Percentiles rank a stretch among this genome's conserved stretches.
phyloP scores from a whole-genome alignment of 108 stramenopile species.

The Pseudonitzschia multistriata region DNA sequence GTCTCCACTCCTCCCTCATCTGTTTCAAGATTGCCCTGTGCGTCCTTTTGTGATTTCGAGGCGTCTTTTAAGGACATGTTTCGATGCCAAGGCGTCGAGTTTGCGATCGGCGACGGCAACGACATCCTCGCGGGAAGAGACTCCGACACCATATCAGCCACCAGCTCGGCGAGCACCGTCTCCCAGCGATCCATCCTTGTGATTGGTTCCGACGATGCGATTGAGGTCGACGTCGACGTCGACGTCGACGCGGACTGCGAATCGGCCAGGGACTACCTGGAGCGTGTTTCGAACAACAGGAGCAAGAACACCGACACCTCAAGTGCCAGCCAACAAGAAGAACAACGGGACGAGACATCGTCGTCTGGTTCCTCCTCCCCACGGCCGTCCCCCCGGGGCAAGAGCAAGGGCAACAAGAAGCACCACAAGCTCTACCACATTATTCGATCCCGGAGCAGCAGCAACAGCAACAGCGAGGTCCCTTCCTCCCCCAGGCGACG shows the following conservation, averaged over 20 bases:
- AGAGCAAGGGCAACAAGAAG: background rate
- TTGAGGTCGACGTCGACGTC: background rate
- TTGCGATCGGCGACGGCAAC: background rate
- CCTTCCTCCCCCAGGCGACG: too few relatives aligned
- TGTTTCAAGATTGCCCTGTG: conserved; percentile 1
- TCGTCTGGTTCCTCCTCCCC: background rate
- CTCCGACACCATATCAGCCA: background rate
- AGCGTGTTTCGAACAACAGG: too few relatives aligned
- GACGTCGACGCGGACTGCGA: background rate
- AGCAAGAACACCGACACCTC: background rate
- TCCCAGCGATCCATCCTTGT: background rate
- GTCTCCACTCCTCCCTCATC: background rate
- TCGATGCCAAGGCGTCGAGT: background rate
- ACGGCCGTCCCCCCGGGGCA: background rate
- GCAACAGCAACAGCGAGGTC: background rate
- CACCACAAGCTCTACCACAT: background rate
- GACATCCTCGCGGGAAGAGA: background rate
- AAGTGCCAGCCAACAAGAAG: background rate
- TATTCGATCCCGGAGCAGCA: background rate
- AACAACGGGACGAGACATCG: background rate
- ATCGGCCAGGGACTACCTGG: background rate
- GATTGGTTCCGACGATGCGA: background rate
- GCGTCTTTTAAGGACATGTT: background rate
- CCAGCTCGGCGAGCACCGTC: background rate
- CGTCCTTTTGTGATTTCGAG: conserved; percentile 2